Conservation (phyloP, 1,284 basidiomycete species). For the Malassezia japonica region DNA sequence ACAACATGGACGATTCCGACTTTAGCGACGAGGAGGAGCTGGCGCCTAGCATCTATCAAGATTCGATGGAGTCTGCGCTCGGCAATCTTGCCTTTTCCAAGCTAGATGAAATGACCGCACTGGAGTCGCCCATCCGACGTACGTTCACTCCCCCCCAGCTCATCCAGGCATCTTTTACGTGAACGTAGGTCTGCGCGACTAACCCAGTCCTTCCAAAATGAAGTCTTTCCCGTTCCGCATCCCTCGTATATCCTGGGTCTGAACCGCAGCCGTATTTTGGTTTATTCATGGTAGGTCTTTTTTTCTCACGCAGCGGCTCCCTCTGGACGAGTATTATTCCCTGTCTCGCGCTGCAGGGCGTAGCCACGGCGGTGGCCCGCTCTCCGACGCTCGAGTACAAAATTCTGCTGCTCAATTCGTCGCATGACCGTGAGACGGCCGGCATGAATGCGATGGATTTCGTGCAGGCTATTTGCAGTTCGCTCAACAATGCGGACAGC, state of each 20-base stretch:
- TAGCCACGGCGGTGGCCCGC: constrained; percentile 68
- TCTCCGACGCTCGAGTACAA: constrained; percentile 67
- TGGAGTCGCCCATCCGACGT: constrained; percentile 23
- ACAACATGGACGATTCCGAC: constrained; percentile 1
- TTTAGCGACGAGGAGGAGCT: constrained; percentile 7
- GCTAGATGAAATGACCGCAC: constrained; percentile 48
- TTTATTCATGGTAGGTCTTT: constrained; percentile 60
- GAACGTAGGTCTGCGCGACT: constrained; percentile 56
- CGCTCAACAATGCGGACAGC: constrained; percentile 55
- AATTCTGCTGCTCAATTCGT: constrained; percentile 73
- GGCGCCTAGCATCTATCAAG: too few species aligned
- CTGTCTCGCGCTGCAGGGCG: constrained; percentile 72
- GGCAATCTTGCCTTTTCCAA: constrained; percentile 65
- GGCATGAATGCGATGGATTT: constrained; percentile 78
- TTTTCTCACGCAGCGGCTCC: constrained; percentile 56
- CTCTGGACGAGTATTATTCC: constrained; percentile 83
- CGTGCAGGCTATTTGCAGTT: constrained; percentile 63
- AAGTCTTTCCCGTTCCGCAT: constrained; percentile 80
- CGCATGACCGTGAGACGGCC: constrained; percentile 81
- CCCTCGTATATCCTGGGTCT: constrained; percentile 66
- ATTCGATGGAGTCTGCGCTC: neutral
- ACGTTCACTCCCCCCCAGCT: constrained; percentile 2
- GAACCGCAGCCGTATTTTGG: constrained; percentile 59
- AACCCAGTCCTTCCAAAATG: constrained; percentile 49
- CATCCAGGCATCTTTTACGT: constrained; percentile 73